These are phyloP conservation scores for Cercospora berteroae DNA, from an alignment of 2,329 filamentous ascomycete genomes.

Conservation along the genomic window DNA sequence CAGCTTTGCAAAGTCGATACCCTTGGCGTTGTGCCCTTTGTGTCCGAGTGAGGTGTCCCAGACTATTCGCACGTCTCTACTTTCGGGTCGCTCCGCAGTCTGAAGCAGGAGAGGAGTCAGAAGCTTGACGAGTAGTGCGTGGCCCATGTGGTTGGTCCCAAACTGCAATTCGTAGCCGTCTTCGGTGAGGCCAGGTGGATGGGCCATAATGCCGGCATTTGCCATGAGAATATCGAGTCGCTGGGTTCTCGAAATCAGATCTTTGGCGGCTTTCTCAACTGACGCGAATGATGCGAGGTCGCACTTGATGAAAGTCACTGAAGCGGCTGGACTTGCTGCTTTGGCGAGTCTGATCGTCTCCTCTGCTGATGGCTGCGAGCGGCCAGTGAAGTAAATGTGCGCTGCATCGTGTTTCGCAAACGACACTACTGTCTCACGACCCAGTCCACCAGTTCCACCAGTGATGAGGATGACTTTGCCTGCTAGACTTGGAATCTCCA, in stretches of 20 bases:
- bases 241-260: conserved; percentile 21
- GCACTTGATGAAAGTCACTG: conserved; percentile 41
- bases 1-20: conserved; percentile 33
- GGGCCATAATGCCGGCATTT: conserved; percentile 32
- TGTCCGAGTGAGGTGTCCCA: conserved; percentile 33
- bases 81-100: conserved; percentile 25
- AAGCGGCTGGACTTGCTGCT: conserved; percentile 34
- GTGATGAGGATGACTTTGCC: conserved; percentile 35
- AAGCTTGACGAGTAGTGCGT: conserved; percentile 36
- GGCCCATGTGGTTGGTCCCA: conserved; percentile 38
- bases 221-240: conserved; percentile 27
- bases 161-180: conserved; percentile 40
- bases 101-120: conserved; percentile 29
- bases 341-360: conserved; percentile 46
- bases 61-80: conserved; percentile 34
- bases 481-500: conserved; percentile 31
- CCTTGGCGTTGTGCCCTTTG: conserved; percentile 19
- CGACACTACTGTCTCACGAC: conserved; percentile 41
- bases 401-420: conserved; percentile 52
- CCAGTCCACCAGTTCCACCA: conserved; percentile 20
- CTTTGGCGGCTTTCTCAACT: conserved; percentile 26
- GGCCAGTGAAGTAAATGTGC: conserved; percentile 55
- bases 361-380: conserved; percentile 47
- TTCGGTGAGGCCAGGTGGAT: conserved; percentile 21
- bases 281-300: conserved; percentile 32